A percentile compares a stretch with the other conserved stretches of the same genome.
phyloP scores from a whole-genome alignment of 75 land plant species.

The Chamaecyparis obtusa region DNA sequence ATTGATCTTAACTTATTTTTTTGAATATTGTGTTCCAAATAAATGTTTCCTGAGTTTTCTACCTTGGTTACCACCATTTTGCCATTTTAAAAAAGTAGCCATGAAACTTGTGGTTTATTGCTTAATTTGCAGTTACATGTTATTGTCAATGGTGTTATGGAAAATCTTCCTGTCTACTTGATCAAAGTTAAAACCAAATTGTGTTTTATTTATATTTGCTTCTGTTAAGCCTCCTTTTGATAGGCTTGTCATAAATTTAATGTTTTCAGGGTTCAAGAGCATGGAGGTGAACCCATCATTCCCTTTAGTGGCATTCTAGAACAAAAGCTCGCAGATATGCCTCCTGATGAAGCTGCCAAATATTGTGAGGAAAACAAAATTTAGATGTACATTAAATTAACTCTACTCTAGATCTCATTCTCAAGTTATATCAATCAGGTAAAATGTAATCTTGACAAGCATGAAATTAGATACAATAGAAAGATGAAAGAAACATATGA shows the following conservation, averaged over 20 bases:
- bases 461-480: neutral
- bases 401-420: neutral
- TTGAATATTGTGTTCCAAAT: too few relatives aligned
- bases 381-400: constrained; percentile 54
- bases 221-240: neutral
- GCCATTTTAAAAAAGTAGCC: neutral
- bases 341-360: constrained; percentile 88
- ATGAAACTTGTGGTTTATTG: neutral
- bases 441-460: neutral
- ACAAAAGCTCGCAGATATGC: constrained; percentile 88
- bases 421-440: constrained; percentile 6
- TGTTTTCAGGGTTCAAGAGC: constrained; percentile 89
- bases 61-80: neutral
- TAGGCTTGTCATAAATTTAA: neutral
- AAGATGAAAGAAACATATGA: neutral
- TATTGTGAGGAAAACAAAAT: constrained; percentile 98
- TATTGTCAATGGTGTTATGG: neutral
- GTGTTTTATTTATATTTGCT: neutral
- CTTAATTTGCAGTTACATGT: neutral
- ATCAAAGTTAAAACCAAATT: neutral
- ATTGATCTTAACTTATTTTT: too few relatives aligned
- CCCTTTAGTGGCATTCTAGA: constrained; percentile 95
- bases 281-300: constrained; percentile 92
- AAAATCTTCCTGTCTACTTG: neutral
- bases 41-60: neutral